Evolutionary conservation across 2,329 filamentous ascomycete species (phyloP).

Genomic region (Neurospora sp.): DNA sequence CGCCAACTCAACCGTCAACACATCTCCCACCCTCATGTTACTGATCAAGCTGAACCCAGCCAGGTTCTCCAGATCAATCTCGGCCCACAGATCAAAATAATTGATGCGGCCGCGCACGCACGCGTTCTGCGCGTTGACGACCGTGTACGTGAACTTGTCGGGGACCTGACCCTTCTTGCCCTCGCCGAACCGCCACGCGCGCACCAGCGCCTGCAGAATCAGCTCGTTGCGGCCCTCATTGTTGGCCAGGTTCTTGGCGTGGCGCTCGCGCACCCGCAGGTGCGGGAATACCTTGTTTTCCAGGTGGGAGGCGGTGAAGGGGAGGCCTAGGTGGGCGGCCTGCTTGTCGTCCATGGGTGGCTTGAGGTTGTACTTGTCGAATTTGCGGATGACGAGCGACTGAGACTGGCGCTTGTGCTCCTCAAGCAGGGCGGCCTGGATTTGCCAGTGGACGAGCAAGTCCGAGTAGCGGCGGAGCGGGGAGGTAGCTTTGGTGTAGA

Average conservation of each 20-base stretch:
- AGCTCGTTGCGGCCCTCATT: conserved; percentile 38
- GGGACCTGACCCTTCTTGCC: conserved; percentile 27
- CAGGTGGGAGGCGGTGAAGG: conserved; percentile 34
- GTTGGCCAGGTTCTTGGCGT: conserved; percentile 34
- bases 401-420: conserved; percentile 23
- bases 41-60: conserved; percentile 29
- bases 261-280: conserved; percentile 43
- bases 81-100: conserved; percentile 38
- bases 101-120: conserved; percentile 33
- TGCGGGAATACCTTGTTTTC: conserved; percentile 36
- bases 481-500: conserved; percentile 55
- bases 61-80: conserved; percentile 30
- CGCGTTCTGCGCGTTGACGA: conserved; percentile 25
- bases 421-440: conserved; percentile 46
- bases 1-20: conserved; percentile 45
- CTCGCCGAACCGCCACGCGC: conserved; percentile 48
- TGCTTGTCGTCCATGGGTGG: not conserved
- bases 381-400: conserved; percentile 19
- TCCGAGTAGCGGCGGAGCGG: conserved; percentile 57
- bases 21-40: conserved; percentile 38
- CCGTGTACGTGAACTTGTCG: conserved; percentile 38
- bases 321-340: conserved; percentile 22
- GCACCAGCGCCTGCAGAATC: conserved; percentile 50
- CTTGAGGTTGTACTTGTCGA: conserved; percentile 15
- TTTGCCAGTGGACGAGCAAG: conserved; percentile 57